These are phyloP conservation scores for Ophiobolus disseminans DNA, from an alignment of 2,329 filamentous ascomycete genomes.

Conservation along the genomic window DNA sequence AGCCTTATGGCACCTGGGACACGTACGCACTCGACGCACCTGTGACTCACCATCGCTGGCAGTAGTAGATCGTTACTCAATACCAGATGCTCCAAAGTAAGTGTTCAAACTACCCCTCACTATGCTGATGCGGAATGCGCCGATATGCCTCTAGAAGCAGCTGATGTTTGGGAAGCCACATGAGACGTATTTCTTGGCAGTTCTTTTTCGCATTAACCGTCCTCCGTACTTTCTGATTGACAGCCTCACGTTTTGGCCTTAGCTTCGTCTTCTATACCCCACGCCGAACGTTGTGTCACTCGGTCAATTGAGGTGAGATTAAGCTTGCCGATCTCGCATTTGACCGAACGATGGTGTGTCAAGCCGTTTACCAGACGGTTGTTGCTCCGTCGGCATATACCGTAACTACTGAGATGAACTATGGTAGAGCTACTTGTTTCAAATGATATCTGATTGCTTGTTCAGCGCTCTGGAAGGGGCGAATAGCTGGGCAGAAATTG, in stretches of 20 bases:
- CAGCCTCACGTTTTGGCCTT: too few relatives aligned
- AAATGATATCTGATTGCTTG: neutral
- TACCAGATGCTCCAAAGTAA: neutral
- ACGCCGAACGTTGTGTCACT: neutral
- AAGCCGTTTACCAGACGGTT: neutral
- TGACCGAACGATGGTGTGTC: neutral
- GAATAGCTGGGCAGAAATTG: neutral
- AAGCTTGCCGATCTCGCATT: neutral
- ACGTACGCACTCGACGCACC: neutral
- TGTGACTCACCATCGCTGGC: slow-evolving; percentile 3
- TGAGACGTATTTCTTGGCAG: too few relatives aligned
- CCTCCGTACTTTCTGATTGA: too few relatives aligned
- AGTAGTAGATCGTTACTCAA: neutral
- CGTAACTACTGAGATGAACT: neutral
- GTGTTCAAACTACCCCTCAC: neutral
- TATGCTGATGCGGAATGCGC: too few relatives aligned
- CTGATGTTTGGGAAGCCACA: too few relatives aligned
- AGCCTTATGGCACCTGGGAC: neutral
- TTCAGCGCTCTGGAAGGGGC: neutral
- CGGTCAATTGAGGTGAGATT: neutral
- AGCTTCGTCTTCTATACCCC: too few relatives aligned
- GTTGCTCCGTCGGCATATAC: neutral
- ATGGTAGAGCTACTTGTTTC: neutral
- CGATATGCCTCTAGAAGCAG: too few relatives aligned
- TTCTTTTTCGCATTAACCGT: too few relatives aligned